These are phyloP conservation scores for Pelargonium australe DNA, from an alignment of 441 rosid species.

Conservation along the genomic window DNA sequence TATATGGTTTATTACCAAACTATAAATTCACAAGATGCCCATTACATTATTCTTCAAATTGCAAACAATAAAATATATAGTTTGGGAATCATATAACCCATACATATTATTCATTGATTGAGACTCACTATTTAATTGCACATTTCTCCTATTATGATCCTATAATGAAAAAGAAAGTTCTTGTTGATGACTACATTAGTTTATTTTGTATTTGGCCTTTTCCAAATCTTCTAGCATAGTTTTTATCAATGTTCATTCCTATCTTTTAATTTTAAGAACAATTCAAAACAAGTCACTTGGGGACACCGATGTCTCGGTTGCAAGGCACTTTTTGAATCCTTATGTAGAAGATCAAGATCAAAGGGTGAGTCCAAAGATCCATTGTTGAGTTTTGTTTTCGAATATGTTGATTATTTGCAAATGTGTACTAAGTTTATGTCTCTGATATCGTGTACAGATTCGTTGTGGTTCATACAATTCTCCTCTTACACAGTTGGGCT, in stretches of 20 bases:
- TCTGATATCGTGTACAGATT: slow-evolving; percentile 25
- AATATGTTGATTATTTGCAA: neutral
- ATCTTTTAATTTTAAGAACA: slow-evolving; percentile 44
- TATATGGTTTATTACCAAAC: slow-evolving; percentile 17
- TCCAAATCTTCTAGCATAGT: slow-evolving; percentile 23
- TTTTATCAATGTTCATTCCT: slow-evolving; percentile 41
- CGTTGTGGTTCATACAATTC: slow-evolving; percentile 22
- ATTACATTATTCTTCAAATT: slow-evolving; percentile 18
- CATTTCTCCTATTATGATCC: too few species aligned
- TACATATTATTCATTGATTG: too few species aligned
- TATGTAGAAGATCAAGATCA: slow-evolving; percentile 40
- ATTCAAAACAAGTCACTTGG: slow-evolving; percentile 16
- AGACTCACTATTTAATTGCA: too few species aligned
- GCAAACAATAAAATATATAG: too few species aligned
- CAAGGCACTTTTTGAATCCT: slow-evolving; percentile 34
- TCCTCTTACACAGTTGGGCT: slow-evolving; percentile 29
- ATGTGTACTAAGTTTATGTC: neutral
- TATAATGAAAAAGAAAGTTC: too few species aligned
- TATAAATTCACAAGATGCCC: slow-evolving; percentile 29
- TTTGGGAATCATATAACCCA: too few species aligned
- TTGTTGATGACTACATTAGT: neutral
- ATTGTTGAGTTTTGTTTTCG: neutral
- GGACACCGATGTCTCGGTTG: slow-evolving; percentile 18
- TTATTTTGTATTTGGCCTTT: slow-evolving; percentile 17
- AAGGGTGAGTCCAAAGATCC: slow-evolving; percentile 31